These are phyloP conservation scores for Podochytrium sp. DNA, from an alignment of 192 early-diverging fungal species.

Conservation along the genomic window DNA sequence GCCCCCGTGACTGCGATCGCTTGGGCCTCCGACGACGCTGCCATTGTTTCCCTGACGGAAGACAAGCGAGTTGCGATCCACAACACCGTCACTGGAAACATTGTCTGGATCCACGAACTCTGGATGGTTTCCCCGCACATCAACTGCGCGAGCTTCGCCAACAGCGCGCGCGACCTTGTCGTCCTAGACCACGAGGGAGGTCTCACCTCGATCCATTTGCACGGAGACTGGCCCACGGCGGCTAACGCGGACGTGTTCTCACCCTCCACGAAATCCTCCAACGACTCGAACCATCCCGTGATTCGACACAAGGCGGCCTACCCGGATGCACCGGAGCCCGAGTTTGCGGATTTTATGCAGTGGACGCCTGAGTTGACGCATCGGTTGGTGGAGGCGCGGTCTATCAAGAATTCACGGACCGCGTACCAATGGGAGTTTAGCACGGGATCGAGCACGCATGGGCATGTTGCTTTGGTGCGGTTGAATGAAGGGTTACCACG, in stretches of 20 bases:
- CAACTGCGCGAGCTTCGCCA: conserved; percentile 17
- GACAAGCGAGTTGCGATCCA: conserved; percentile 35
- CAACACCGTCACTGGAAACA: conserved; percentile 37
- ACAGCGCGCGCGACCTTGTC: conserved; percentile 22
- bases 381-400: conserved; percentile 6
- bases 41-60: conserved; percentile 32
- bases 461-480: conserved; percentile 35
- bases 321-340: conserved; percentile 31
- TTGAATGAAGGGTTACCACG: conserved; percentile 30
- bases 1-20: conserved; percentile 30
- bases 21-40: conserved; percentile 36
- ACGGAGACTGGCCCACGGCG: conserved; percentile 37
- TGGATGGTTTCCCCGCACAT: conserved; percentile 33
- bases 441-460: conserved; percentile 28
- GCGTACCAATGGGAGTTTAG: conserved; percentile 29
- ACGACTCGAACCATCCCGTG: conserved; percentile 8
- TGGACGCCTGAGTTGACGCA: conserved; percentile 17
- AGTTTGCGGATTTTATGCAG: conserved; percentile 26
- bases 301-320: conserved; percentile 22
- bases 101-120: conserved; percentile 36
- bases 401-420: conserved; percentile 16
- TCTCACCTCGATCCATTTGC: conserved; percentile 17
- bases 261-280: background rate
- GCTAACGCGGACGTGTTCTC: conserved; percentile 28
- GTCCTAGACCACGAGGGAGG: conserved; percentile 33